Percentiles rank a stretch among this genome's conserved stretches.
These are phyloP conservation scores for Oenanthe javanica DNA, from an alignment of 140 eudicot genomes.

Conservation along the genomic window DNA sequence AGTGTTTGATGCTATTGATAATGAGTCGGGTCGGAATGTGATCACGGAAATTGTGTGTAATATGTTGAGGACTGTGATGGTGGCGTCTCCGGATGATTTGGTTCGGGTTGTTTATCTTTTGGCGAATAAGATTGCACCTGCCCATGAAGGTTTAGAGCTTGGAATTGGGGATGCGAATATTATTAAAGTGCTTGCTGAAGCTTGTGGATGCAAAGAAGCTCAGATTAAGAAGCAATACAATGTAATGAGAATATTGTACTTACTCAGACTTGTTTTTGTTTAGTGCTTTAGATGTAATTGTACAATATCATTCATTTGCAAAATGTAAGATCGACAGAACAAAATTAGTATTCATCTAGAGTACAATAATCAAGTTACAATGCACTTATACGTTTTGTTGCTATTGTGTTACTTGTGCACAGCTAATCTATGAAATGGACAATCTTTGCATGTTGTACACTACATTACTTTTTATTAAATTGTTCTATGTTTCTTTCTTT, in stretches of 20 bases:
- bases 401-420: not conserved
- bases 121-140: slow-evolving; percentile 72
- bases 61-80: slow-evolving; percentile 74
- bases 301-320: not conserved
- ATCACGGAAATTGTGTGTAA: slow-evolving; percentile 78
- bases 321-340: not conserved
- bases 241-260: slow-evolving; percentile 18
- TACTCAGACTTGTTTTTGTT: not conserved
- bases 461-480: no score
- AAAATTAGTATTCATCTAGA: not conserved
- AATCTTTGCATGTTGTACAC: no score
- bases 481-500: no score
- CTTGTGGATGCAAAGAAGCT: slow-evolving; percentile 66
- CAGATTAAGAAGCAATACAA: slow-evolving; percentile 38
- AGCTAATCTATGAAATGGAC: not conserved
- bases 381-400: not conserved
- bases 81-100: slow-evolving; percentile 66
- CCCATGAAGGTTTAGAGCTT: slow-evolving; percentile 87
- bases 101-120: slow-evolving; percentile 59
- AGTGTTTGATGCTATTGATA: slow-evolving; percentile 52
- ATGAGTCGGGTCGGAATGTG: slow-evolving; percentile 68
- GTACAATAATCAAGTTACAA: not conserved
- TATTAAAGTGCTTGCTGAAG: slow-evolving; percentile 86
- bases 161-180: slow-evolving; percentile 83
- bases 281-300: not conserved